phyloP scores from a whole-genome alignment of 2,329 filamentous ascomycete species.

The Keithomyces neogunnii region DNA sequence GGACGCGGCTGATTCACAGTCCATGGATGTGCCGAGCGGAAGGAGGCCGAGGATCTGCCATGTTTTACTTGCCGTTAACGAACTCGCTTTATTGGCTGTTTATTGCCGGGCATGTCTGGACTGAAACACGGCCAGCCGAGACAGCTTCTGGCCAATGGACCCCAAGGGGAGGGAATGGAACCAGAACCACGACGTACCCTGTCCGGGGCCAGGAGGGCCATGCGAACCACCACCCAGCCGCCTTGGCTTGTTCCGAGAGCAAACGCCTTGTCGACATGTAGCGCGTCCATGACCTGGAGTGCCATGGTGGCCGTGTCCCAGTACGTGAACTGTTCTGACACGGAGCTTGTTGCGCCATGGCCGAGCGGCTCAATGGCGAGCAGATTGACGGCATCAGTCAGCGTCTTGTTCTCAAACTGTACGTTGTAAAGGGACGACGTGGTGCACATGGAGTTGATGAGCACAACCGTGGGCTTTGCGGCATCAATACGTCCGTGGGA shows the following conservation, averaged over 20 bases:
- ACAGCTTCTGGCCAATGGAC: too few relatives aligned
- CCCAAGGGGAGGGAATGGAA: neutral
- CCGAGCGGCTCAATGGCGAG: conserved; percentile 45
- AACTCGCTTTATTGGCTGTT: neutral
- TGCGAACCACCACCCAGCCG: conserved; percentile 40
- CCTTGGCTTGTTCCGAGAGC: conserved; percentile 43
- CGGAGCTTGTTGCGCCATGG: conserved; percentile 36
- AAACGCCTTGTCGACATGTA: conserved; percentile 39
- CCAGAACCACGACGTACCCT: conserved; percentile 24
- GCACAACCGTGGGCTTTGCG: conserved; percentile 40
- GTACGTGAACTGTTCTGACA: conserved; percentile 42
- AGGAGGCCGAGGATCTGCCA: conserved; percentile 37
- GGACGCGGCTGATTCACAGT: conserved; percentile 39
- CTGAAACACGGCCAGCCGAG: too few relatives aligned
- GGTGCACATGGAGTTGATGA: conserved; percentile 45
- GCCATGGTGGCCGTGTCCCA: conserved; percentile 48
- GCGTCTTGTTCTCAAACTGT: conserved; percentile 31
- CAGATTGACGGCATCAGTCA: conserved; percentile 36
- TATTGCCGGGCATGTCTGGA: too few relatives aligned
- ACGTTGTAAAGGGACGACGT: conserved; percentile 35
- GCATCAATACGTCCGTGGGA: conserved; percentile 35
- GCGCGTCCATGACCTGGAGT: conserved; percentile 44
- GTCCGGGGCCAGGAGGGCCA: conserved; percentile 41
- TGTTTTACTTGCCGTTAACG: neutral
- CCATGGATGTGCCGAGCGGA: conserved; percentile 43